Base-by-base conservation (phyloP, 2,329 filamentous ascomycete genomes). In the Ceratocystis papillata region DNA sequence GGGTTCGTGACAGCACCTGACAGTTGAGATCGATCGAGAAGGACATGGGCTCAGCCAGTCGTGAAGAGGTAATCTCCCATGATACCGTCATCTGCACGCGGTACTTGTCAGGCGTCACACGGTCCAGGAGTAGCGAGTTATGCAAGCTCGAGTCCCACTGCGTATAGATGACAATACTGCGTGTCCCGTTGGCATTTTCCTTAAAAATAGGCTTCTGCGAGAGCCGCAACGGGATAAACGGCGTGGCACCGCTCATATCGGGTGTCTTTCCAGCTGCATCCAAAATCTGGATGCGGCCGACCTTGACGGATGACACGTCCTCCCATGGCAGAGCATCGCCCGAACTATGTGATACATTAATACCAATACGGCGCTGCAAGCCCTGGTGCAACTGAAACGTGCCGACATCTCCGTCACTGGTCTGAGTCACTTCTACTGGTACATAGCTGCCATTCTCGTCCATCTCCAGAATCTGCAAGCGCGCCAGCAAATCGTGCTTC, bases 111-210 rank as follows among this genome's bases (percentile, higher is more conserved):
- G 89, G 84, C 1, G 94, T 97, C 1, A 90, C 87, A 30, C 93
- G 86, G 75, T 99, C 92, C n/a, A 99, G 83, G 15, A 97, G 80
- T n/a, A 96, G 79, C 5, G 94, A 96, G 69, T 86, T 87, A 75
- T 99, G 94, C 70, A 94, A 80, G 72, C 91, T 96, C 0, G 93
- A 96, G 73, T 99, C 94, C 94, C 94, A 99, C 72, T 97, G 92
- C 0, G 89, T 91, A n/a, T 88, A 82, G 55, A 97, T 80, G 1
- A 87, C 92, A 46, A 96, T 86, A 73, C 88, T 91, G 45, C 87
- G 87, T 0, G 92, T 96, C 46, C 94, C 94, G 73, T 97, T 95
- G 28, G 89, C 85, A 72, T 96, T 95, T 67, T 89, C 86, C 69
- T 87, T 88, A 70, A 96, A 87, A 66, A 86, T 81, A 0, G 94